Base-by-base conservation (phyloP, 306 rosid genomes). In the Fragaria vesca region DNA sequence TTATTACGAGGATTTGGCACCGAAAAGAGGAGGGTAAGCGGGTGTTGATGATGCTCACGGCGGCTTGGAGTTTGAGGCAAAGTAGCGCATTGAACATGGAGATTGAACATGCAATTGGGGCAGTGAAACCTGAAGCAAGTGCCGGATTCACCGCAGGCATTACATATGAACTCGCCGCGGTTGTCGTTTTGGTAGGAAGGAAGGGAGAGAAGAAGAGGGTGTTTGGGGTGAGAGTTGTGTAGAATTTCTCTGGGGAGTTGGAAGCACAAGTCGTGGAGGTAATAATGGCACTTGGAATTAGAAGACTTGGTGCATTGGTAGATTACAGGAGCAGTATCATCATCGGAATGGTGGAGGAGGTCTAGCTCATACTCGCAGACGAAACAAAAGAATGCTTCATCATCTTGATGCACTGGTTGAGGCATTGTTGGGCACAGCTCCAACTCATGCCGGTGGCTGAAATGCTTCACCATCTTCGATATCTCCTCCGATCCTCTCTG, bases 361-460 rank as follows among this genome's bases (percentile, higher is more conserved):
- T 58, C 65, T 16, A 75, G 57, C 58, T 75, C 84, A 20, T 76
- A 76, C 58, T 75, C 84, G 34, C 84, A 76, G 28, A 66, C 66
- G 1, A 80, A 81, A 67, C 81, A 76, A n/a, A 76, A 17, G 38
- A 58, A 17, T 2, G 40, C 54, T 45, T 60, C 52, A 18, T 81
- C 84, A 0, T 80, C 83, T 6, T 32, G 36, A 32, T 73, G 45
- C 4, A 70, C 67, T 12, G 52, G 40, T 55, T 61, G 67, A 15
- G 17, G 67, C 38, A n/a, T 21, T 52, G 2, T 45, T n/a, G 47
- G 63, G 12, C 70, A 36, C 66, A 75, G 38, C 36, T 62, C 72
- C 68, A 76, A 50, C 46, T 62, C 72, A 52, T 81, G 84, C 26
- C 72, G 76, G 80, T 76, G 84, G 78, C 80, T 51, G 69, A 81